Evolutionary conservation across 495 filamentous ascomycete species (phyloP), one percentile per base, ranked within the genome.

Genomic region (Penicillium canescens): DNA sequence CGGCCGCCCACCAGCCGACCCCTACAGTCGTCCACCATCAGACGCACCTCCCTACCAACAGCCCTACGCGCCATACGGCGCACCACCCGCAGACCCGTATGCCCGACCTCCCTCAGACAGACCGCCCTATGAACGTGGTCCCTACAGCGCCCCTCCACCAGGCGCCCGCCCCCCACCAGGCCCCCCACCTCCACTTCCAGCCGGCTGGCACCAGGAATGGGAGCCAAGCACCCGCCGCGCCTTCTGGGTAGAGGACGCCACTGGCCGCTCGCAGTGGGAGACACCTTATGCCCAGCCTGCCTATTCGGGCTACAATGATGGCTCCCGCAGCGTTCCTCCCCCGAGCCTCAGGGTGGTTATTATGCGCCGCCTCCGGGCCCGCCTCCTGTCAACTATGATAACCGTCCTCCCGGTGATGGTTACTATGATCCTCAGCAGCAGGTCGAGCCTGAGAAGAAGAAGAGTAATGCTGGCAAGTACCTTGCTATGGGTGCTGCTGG

Each of bases 261-360:
- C 79, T 9, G 83, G 82, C 35, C 79, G 79, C 48, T 72, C 82
- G 1, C 81, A 84, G 55, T 89, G 82, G 81, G 83, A 85, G 53
- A 67, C 71, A 0, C 82, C 82, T 4, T 55, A 52, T 40, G 39
- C 20, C 1, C 57, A 58, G 18, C 53, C 39, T 4, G 51, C 20
- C 26, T 54, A 52, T 14, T 31, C 38, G 31, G 58, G 58, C 3
- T 57, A 55, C 16, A 47, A 60, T 21, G 55, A 58, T 38, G 59
- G 60, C 8, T 59, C 60, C 1, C 67, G 67, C 46, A 60, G 61
- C 12, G 52, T 60, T 41, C 54, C 64, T 33, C 59, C 62, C 52
- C 65, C 11, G 44, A 53, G 23, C 50, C 47, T 5, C 50, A 57
- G 59, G 45, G 67, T 37, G 57, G 65, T 38, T 57, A 69, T 63